A percentile compares a stretch with the other conserved stretches of the same genome.
Conservation (phyloP, 2,329 filamentous ascomycete species). For the Onygenales sp. region DNA sequence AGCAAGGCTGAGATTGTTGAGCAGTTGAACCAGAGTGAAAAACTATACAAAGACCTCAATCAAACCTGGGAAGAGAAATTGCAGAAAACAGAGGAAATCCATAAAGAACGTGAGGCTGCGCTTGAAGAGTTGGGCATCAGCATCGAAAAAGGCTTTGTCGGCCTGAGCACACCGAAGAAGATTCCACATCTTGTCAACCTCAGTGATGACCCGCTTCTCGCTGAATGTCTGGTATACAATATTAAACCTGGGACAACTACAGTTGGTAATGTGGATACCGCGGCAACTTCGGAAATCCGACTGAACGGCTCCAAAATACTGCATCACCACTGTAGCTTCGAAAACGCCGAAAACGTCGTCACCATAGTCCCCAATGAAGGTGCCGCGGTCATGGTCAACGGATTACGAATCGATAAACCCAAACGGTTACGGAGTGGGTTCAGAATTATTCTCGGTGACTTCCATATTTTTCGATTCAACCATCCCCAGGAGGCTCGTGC, state of each 20-base stretch:
- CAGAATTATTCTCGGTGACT: constrained; percentile 91
- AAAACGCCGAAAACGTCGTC: constrained; percentile 88
- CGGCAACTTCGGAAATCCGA: constrained; percentile 75
- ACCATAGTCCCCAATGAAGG: constrained; percentile 80
- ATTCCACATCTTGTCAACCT: constrained; percentile 98
- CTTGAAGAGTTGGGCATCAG: constrained; percentile 96
- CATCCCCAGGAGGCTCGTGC: constrained; percentile 92
- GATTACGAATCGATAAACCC: constrained; percentile 75
- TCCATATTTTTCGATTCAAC: constrained; percentile 95
- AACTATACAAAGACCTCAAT: constrained; percentile 89
- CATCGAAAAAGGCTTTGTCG: constrained; percentile 96
- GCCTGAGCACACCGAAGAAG: constrained; percentile 91
- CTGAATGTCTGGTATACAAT: constrained; percentile 96
- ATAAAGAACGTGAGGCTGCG: constrained; percentile 91
- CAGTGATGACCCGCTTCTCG: constrained; percentile 85
- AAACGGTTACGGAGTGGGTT: constrained; percentile 84
- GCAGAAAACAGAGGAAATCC: constrained; percentile 88
- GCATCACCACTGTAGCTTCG: constrained; percentile 85
- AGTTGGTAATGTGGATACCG: constrained; percentile 86
- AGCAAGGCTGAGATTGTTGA: constrained; percentile 98
- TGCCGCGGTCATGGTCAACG: constrained; percentile 98
- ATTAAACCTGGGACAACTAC: constrained; percentile 90
- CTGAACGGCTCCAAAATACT: constrained; percentile 90
- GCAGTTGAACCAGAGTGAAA: constrained; percentile 91
- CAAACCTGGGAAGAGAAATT: constrained; percentile 99